Base-by-base conservation (phyloP, 2,329 filamentous ascomycete species). In the Myriosclerotinia duriaeana region DNA sequence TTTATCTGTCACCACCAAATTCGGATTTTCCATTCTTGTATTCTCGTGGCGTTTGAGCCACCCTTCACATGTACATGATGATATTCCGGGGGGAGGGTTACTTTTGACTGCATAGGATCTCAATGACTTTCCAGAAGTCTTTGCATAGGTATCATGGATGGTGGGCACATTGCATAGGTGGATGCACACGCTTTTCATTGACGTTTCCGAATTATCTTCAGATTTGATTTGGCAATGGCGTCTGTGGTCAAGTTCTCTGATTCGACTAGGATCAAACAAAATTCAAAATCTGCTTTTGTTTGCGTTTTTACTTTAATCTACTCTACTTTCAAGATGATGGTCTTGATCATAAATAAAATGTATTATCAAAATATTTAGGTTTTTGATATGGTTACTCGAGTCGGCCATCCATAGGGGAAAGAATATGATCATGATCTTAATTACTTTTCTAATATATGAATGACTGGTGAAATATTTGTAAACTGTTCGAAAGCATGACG, bases 21-120 rank as follows among this genome's bases (percentile, higher is more conserved):
- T 59, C 22, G 26, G 36, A 36, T 53, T 34, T 61, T 34, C 44
- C 36, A 44, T 65, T 65, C 54, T 36, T 65, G 54, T 65, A 65
- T 65, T 61, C 54, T 53, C n/a, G 46, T 61, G 64, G 64, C 64
- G 64, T 65, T 65, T 52, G 64, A 65, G 64, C 64, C 48, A 60
- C 52, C 61, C 48, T 55, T 60, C 55, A 59, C 55, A 46, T 65
- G 64, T 65, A 65, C 46, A 61, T 60, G 53, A 55, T 53, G 64
- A 65, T 52, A 60, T 60, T 60, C 56, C 26, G 54, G 54, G 38
- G 53, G 63, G 53, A 44, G 46, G 64, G 44, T 46, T 44, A 61
- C 30, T 61, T 53, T 65, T 60, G 44, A 65, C 34, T 65, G 54
- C 64, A 65, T 46, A 60, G 54, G 56, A 65, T 53, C 44, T 40